Evolutionary conservation across 169 alveolate species (phyloP).

Genomic region (Cryptosporidium felis): DNA sequence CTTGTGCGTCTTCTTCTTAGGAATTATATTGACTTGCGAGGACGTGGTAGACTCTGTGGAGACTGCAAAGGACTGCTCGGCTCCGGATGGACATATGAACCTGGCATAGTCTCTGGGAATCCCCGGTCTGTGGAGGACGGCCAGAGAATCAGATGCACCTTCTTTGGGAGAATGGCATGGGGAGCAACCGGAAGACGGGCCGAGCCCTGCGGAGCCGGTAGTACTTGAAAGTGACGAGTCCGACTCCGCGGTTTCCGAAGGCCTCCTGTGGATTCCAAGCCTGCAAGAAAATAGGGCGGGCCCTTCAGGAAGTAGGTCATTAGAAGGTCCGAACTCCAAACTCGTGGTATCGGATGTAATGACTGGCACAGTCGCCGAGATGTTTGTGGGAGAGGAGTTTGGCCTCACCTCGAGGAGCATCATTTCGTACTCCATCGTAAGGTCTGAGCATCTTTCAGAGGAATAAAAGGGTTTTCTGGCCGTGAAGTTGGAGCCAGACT

Average conservation of each 20-base stretch:
- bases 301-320: not conserved
- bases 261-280: slow-evolving; percentile 18
- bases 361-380: slow-evolving; percentile 4
- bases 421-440: slow-evolving; percentile 66
- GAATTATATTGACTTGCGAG: not conserved
- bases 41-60: not conserved
- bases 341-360: slow-evolving; percentile 28
- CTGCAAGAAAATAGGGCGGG: slow-evolving; percentile 1
- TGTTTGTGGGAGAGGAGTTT: slow-evolving; percentile 36
- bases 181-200: not conserved
- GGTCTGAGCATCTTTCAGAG: slow-evolving; percentile 48
- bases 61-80: not conserved
- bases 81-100: slow-evolving; percentile 51
- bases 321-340: slow-evolving; percentile 26
- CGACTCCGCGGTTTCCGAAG: not conserved
- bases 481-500: not conserved
- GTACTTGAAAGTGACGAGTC: not conserved
- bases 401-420: slow-evolving; percentile 70
- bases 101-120: slow-evolving; percentile 37
- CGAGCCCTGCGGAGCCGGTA: not conserved
- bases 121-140: slow-evolving; percentile 50
- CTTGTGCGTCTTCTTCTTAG: slow-evolving; percentile 24
- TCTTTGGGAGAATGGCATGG: not conserved
- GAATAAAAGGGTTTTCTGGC: slow-evolving; percentile 51
- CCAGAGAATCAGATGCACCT: not conserved